Evolutionary conservation across 169 alveolate species (phyloP).

Genomic region (Besnoitia besnoiti): DNA sequence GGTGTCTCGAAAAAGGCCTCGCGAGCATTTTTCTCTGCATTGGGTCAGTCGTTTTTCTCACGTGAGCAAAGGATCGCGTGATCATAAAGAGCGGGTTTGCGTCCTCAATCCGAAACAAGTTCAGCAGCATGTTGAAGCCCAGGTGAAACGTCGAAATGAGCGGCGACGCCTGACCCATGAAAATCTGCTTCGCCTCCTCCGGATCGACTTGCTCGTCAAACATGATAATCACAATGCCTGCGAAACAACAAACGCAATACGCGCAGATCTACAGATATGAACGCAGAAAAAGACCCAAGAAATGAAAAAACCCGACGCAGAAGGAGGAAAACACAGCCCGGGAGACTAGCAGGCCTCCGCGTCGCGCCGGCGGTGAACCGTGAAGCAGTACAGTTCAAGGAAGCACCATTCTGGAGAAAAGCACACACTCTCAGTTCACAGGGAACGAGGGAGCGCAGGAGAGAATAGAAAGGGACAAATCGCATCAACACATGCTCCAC

Average conservation of each 20-base stretch:
- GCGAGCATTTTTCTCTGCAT: neutral
- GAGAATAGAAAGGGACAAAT: too few relatives aligned
- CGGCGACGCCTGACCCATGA: slow-evolving; percentile 77
- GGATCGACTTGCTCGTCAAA: slow-evolving; percentile 93
- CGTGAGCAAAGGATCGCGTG: slow-evolving; percentile 92
- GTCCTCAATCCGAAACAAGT: slow-evolving; percentile 96
- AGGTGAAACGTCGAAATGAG: slow-evolving; percentile 68
- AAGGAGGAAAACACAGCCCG: slow-evolving; percentile 93
- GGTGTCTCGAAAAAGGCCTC: neutral
- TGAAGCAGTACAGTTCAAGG: too few relatives aligned
- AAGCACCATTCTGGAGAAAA: too few relatives aligned
- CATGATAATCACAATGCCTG: slow-evolving; percentile 96
- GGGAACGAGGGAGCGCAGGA: too few relatives aligned
- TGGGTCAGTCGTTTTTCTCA: slow-evolving; percentile 69
- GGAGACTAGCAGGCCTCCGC: too few relatives aligned
- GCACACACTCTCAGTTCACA: too few relatives aligned
- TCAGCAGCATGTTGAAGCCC: slow-evolving; percentile 94
- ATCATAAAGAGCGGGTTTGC: slow-evolving; percentile 91
- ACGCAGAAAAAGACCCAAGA: slow-evolving; percentile 22
- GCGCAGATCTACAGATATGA: neutral
- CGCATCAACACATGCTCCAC: too few relatives aligned
- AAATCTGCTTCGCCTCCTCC: slow-evolving; percentile 92
- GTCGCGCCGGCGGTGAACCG: too few relatives aligned
- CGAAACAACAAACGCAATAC: neutral
- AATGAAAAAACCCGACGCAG: slow-evolving; percentile 91